These are phyloP conservation scores for Trebouxia sp. DNA, from an alignment of 139 green algal genomes.

Conservation along the genomic window DNA sequence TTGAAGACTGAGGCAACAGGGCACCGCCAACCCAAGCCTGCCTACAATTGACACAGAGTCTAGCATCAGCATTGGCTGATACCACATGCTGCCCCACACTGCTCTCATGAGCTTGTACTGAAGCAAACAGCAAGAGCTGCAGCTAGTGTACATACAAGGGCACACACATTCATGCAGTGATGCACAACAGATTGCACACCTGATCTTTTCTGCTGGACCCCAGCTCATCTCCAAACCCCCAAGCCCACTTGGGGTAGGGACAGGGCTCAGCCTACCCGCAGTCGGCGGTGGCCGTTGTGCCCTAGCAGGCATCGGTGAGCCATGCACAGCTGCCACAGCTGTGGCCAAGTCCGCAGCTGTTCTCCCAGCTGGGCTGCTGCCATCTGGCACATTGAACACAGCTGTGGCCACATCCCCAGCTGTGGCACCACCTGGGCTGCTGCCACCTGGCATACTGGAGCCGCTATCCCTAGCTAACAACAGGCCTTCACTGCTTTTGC, in stretches of 20 bases:
- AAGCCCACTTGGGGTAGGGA: background rate
- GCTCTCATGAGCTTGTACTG: background rate
- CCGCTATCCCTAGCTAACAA: background rate
- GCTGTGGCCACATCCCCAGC: background rate
- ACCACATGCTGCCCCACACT: too few relatives aligned
- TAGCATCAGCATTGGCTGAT: too few relatives aligned
- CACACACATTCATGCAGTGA: background rate
- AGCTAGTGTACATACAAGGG: too few relatives aligned
- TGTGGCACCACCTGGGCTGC: background rate
- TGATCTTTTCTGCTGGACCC: constrained; percentile 1
- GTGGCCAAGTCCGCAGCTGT: too few relatives aligned
- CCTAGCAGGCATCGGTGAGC: too few relatives aligned
- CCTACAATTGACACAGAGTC: background rate
- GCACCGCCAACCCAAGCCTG: constrained; percentile 1
- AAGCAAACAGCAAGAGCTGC: background rate
- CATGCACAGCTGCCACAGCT: too few relatives aligned
- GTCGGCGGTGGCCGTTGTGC: too few relatives aligned
- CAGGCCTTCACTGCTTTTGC: background rate
- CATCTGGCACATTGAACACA: too few relatives aligned
- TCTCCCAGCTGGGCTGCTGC: too few relatives aligned
- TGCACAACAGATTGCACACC: background rate
- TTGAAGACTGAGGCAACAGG: background rate
- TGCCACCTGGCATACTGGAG: background rate
- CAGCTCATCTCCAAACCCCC: background rate
- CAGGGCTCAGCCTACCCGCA: background rate